These are phyloP conservation scores for Pyrenophora tritici-repentis DNA, from an alignment of 2,329 filamentous ascomycete genomes.

Conservation along the genomic window DNA sequence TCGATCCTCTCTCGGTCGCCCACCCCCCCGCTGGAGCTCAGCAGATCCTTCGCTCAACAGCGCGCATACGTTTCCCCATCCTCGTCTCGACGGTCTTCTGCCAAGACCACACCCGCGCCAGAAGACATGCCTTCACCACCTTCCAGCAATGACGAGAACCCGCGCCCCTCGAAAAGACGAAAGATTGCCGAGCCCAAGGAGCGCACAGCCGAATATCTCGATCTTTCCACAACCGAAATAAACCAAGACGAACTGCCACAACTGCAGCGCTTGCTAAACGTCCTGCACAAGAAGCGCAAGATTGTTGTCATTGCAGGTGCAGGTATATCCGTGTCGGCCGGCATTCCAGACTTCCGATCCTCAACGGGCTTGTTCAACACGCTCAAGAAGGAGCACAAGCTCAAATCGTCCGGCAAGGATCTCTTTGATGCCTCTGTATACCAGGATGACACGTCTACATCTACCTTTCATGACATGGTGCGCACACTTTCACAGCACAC, in stretches of 20 bases:
- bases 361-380: conserved; percentile 86
- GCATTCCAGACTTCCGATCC: conserved; percentile 96
- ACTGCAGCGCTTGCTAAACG: conserved; percentile 72
- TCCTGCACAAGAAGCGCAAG: conserved; percentile 86
- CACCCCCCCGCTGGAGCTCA: conserved; percentile 39
- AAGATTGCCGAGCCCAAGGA: conserved; percentile 62
- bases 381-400: conserved; percentile 81
- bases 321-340: conserved; percentile 94
- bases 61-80: conserved; percentile 47
- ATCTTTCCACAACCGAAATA: conserved; percentile 63
- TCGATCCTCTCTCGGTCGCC: conserved; percentile 36
- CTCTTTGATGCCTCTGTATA: conserved; percentile 98
- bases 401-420: conserved; percentile 92
- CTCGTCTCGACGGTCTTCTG: conserved; percentile 54
- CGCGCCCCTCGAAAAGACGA: conserved; percentile 76
- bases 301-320: conserved; percentile 96
- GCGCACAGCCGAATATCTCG: conserved; percentile 80
- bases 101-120: conserved; percentile 53
- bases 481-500: conserved; percentile 82
- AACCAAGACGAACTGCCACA: conserved; percentile 63
- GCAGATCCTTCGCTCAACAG: conserved; percentile 37
- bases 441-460: conserved; percentile 84
- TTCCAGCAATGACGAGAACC: conserved; percentile 63
- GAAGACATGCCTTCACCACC: conserved; percentile 52
- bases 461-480: conserved; percentile 95